phyloP scores from a whole-genome alignment of 2,329 filamentous ascomycete species.

The Penicillium brasilianum region DNA sequence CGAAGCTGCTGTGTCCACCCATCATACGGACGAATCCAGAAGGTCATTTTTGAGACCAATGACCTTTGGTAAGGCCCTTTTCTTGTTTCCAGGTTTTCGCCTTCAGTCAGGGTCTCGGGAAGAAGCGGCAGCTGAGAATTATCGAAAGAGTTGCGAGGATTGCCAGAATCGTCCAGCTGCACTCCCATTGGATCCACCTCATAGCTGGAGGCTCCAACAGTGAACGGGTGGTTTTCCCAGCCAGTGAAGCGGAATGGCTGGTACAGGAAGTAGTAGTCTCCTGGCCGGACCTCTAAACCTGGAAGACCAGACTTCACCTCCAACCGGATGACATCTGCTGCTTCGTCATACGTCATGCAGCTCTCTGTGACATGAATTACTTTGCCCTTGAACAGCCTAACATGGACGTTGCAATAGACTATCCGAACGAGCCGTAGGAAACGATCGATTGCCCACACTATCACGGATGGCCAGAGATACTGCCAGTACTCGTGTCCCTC shows the following conservation, averaged over 20 bases:
- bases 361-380: conserved; percentile 41
- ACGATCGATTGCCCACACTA: conserved; percentile 57
- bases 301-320: conserved; percentile 47
- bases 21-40: conserved; percentile 57
- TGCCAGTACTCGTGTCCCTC: conserved; percentile 53
- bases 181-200: conserved; percentile 4
- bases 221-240: conserved; percentile 61
- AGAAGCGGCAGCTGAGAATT: conserved; percentile 36
- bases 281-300: conserved; percentile 46
- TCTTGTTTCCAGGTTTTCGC: conserved; percentile 1
- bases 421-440: conserved; percentile 50
- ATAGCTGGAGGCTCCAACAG: conserved; percentile 44
- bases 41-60: conserved; percentile 45
- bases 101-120: conserved; percentile 16
- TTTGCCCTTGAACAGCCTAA: conserved; percentile 30
- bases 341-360: conserved; percentile 50
- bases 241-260: conserved; percentile 50
- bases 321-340: conserved; percentile 54
- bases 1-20: conserved; percentile 57
- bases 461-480: conserved; percentile 57
- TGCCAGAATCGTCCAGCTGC: not conserved
- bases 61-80: conserved; percentile 1
- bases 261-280: conserved; percentile 59
- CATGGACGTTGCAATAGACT: conserved; percentile 51
- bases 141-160: conserved; percentile 18